A percentile compares a stretch with the other conserved stretches of the same genome.
These are phyloP conservation scores for Colletotrichum camelliae DNA, from an alignment of 2,329 filamentous ascomycete genomes.

Conservation along the genomic window DNA sequence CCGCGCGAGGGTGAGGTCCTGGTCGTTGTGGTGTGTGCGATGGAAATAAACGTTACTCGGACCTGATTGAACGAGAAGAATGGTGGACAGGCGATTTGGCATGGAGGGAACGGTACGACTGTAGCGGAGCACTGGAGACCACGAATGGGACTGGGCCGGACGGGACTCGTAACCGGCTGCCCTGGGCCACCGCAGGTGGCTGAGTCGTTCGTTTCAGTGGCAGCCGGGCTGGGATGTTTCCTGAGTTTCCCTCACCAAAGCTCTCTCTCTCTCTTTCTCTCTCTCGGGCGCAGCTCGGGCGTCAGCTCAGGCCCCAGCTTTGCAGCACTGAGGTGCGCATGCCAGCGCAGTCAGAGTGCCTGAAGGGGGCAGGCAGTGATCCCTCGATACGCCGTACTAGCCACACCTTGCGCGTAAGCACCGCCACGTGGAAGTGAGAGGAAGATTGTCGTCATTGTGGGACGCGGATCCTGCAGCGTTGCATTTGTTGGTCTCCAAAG, in stretches of 20 bases:
- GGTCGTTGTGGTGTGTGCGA: slow-evolving; percentile 18
- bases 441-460: slow-evolving; percentile 22
- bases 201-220: slow-evolving; percentile 21
- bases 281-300: slow-evolving; percentile 14
- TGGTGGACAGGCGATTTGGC: background rate
- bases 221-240: slow-evolving; percentile 2
- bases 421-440: slow-evolving; percentile 18
- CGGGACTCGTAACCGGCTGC: slow-evolving; percentile 14
- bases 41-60: slow-evolving; percentile 1
- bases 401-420: slow-evolving; percentile 5
- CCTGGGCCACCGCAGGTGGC: slow-evolving; percentile 15
- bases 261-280: background rate
- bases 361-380: background rate
- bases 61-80: slow-evolving; percentile 9
- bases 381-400: background rate
- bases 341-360: background rate
- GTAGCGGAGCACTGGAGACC: background rate
- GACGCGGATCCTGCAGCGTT: slow-evolving; percentile 3
- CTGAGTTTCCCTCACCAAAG: background rate
- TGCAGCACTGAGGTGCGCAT: background rate
- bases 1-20: background rate
- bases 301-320: slow-evolving; percentile 9
- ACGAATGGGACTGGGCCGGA: background rate
- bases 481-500: background rate
- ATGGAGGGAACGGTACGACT: background rate